These are phyloP conservation scores for Boletus patriciae DNA, from an alignment of 768 basidiomycete genomes.

Conservation along the genomic window DNA sequence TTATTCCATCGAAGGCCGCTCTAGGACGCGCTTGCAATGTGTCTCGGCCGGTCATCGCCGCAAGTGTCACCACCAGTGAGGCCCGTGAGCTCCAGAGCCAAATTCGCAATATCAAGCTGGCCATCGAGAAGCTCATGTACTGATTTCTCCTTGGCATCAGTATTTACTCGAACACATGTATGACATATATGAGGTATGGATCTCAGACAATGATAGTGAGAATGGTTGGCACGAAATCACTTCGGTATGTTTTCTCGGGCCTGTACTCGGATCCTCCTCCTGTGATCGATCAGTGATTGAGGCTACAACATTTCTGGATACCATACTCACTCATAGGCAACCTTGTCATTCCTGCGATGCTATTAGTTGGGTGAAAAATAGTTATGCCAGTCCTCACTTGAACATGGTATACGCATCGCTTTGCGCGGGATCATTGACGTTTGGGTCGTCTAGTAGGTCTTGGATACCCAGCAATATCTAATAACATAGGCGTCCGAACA, in stretches of 20 bases:
- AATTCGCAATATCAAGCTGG: slow-evolving; percentile 81
- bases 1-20: slow-evolving; percentile 92
- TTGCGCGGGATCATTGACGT: slow-evolving; percentile 96
- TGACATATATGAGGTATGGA: slow-evolving; percentile 5
- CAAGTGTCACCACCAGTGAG: slow-evolving; percentile 95
- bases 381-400: slow-evolving; percentile 62
- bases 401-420: slow-evolving; percentile 99
- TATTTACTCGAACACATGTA: slow-evolving; percentile 14
- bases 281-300: slow-evolving; percentile 29
- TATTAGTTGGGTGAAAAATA: slow-evolving; percentile 9
- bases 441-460: slow-evolving; percentile 92
- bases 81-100: slow-evolving; percentile 87
- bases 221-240: slow-evolving; percentile 35
- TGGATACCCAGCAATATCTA: slow-evolving; percentile 96
- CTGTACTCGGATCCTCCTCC: slow-evolving; percentile 79
- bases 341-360: slow-evolving; percentile 78
- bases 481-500: not conserved
- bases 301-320: not conserved
- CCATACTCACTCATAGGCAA: slow-evolving; percentile 80
- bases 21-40: slow-evolving; percentile 96
- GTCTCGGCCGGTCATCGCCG: slow-evolving; percentile 90
- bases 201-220: not conserved
- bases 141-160: slow-evolving; percentile 20
- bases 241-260: slow-evolving; percentile 90
- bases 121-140: slow-evolving; percentile 68